Percentiles rank a stretch among this genome's conserved stretches.
Conservation (phyloP, 1,139 yeast genomes). For the Arxiozyma telluris region DNA sequence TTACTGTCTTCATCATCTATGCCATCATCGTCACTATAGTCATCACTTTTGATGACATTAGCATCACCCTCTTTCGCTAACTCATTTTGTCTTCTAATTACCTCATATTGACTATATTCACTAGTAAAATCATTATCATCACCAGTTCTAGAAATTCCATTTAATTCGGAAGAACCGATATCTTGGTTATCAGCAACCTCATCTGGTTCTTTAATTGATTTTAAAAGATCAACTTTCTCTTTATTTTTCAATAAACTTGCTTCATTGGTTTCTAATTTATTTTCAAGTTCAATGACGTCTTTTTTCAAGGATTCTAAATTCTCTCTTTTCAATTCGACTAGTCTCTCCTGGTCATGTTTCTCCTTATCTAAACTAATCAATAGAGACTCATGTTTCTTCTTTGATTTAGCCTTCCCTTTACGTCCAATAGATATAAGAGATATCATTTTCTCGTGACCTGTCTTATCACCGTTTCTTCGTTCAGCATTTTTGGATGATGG, state of each 20-base stretch:
- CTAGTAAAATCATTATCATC: neutral
- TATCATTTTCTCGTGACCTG: neutral
- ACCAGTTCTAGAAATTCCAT: neutral
- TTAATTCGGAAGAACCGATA: neutral
- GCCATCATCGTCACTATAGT: neutral
- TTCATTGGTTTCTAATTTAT: neutral
- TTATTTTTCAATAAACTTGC: constrained; percentile 8
- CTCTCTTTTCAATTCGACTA: neutral
- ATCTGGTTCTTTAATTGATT: constrained; percentile 6
- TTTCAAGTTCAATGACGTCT: neutral
- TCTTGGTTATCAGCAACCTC: neutral
- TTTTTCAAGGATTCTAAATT: constrained; percentile 1
- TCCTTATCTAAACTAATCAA: neutral
- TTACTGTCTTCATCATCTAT: neutral
- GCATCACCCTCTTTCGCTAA: constrained; percentile 1
- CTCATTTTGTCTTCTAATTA: constrained; percentile 1
- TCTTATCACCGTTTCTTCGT: neutral
- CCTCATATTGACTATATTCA: constrained; percentile 3
- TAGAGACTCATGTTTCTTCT: neutral
- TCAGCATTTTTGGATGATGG: neutral
- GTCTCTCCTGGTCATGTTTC: constrained; percentile 1
- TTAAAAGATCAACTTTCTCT: constrained; percentile 10
- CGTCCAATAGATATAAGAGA: constrained; percentile 2
- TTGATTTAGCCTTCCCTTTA: neutral
- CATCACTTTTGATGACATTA: neutral